phyloP scores from a whole-genome alignment of 2,329 filamentous ascomycete genomes.

The Phialocephala subalpina region DNA sequence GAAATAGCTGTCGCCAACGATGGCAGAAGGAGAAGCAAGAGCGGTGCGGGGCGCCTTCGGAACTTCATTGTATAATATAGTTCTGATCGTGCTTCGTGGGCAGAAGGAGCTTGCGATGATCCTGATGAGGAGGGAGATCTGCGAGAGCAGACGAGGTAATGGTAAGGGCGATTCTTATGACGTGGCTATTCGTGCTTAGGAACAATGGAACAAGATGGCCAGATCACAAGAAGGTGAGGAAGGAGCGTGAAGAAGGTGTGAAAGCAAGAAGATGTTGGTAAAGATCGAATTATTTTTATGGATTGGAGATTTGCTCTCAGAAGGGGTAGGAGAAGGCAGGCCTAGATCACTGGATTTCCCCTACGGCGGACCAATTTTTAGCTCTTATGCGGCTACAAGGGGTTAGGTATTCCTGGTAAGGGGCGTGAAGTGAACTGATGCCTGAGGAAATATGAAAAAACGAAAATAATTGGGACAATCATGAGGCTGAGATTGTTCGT shows the following conservation, averaged over 20 bases:
- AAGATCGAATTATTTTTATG: conserved; percentile 14
- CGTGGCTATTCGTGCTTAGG: conserved; percentile 26
- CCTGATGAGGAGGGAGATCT: not conserved
- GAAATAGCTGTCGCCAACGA: conserved; percentile 56
- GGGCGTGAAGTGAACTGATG: not conserved
- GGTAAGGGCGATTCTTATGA: conserved; percentile 17
- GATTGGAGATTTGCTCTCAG: conserved; percentile 14
- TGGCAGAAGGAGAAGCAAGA: conserved; percentile 68
- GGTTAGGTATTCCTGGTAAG: conserved; percentile 10
- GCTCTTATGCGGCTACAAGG: conserved; percentile 26
- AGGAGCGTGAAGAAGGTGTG: conserved; percentile 12
- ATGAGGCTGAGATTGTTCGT: not conserved
- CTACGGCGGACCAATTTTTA: conserved; percentile 16
- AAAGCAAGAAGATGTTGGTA: conserved; percentile 6
- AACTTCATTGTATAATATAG: conserved; percentile 61
- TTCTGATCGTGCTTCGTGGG: not conserved
- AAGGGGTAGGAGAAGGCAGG: not conserved
- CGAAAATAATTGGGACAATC: not conserved
- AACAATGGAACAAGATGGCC: not conserved
- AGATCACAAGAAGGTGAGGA: conserved; percentile 5
- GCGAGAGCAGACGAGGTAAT: not conserved
- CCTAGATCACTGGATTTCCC: not conserved
- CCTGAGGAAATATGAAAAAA: not conserved
- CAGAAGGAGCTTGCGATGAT: conserved; percentile 9
- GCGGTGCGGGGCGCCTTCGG: conserved; percentile 58